Conservation (phyloP, 2,329 filamentous ascomycete genomes). For the Aphanocladium album region DNA sequence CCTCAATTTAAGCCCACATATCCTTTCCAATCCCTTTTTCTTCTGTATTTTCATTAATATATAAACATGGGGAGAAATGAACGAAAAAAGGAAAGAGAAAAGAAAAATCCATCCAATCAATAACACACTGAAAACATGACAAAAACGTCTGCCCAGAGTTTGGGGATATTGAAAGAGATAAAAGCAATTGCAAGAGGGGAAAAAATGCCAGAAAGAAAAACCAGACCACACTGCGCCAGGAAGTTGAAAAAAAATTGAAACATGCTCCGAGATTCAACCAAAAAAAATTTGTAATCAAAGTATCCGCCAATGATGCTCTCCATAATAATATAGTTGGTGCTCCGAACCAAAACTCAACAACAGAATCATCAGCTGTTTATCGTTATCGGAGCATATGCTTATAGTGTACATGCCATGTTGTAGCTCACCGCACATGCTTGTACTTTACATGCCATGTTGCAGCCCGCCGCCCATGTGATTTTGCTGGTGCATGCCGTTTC, state of each 20-base stretch:
- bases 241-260: neutral
- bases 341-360: neutral
- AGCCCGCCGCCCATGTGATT: constrained; percentile 11
- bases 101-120: neutral
- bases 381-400: too few species aligned
- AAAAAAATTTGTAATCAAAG: too few species aligned
- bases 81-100: neutral
- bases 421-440: too few species aligned
- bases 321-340: neutral
- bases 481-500: constrained; percentile 5
- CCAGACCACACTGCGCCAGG: too few species aligned
- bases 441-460: constrained; percentile 8
- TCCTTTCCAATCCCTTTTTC: too few species aligned
- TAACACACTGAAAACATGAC: neutral
- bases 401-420: neutral
- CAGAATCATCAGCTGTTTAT: too few species aligned
- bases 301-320: constrained; percentile 2
- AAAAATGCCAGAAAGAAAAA: neutral
- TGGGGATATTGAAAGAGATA: too few species aligned
- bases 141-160: too few species aligned
- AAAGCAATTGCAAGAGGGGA: neutral
- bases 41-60: neutral
- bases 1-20: too few species aligned
- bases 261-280: too few species aligned
- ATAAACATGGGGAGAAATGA: too few species aligned